Evolutionary conservation across 495 filamentous ascomycete genomes (phyloP).

Genomic region (Friedmanniomyces simplex): DNA sequence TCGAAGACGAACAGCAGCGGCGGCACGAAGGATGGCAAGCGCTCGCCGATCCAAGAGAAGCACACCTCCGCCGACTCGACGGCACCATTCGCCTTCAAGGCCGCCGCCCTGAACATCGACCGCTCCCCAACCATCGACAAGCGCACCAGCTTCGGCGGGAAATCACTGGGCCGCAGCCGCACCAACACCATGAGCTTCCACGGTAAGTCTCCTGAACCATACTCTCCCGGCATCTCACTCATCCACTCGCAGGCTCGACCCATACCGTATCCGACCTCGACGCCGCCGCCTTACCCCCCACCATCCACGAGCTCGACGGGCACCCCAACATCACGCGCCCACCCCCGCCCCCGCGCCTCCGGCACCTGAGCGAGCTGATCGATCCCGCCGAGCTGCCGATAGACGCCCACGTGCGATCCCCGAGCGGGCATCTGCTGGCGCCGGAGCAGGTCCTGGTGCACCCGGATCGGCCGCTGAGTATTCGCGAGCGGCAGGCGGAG

Average conservation of each 20-base stretch:
- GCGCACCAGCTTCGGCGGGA: neutral
- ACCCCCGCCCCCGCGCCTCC: constrained; percentile 21
- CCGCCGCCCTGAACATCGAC: neutral
- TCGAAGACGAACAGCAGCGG: neutral
- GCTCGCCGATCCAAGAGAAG: constrained; percentile 4
- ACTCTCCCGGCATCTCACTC: neutral
- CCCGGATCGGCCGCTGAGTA: constrained; percentile 27
- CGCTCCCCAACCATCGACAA: neutral
- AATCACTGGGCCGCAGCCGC: neutral
- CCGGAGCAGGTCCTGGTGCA: constrained; percentile 21
- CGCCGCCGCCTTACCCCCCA: neutral
- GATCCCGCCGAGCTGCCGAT: constrained; percentile 26
- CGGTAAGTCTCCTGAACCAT: neutral
- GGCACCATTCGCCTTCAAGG: neutral
- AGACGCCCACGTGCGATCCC: constrained; percentile 18
- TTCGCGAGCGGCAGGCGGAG: constrained; percentile 29
- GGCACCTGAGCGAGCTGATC: constrained; percentile 28
- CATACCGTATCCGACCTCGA: neutral
- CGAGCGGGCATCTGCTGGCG: constrained; percentile 24
- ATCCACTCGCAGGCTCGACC: neutral
- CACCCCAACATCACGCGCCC: constrained; percentile 21
- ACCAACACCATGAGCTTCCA: constrained; percentile 5
- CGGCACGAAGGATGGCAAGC: neutral
- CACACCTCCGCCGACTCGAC: constrained; percentile 5
- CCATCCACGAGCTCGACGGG: constrained; percentile 9